Base-by-base conservation (phyloP, 495 filamentous ascomycete genomes). In the Penicillium steckii region DNA sequence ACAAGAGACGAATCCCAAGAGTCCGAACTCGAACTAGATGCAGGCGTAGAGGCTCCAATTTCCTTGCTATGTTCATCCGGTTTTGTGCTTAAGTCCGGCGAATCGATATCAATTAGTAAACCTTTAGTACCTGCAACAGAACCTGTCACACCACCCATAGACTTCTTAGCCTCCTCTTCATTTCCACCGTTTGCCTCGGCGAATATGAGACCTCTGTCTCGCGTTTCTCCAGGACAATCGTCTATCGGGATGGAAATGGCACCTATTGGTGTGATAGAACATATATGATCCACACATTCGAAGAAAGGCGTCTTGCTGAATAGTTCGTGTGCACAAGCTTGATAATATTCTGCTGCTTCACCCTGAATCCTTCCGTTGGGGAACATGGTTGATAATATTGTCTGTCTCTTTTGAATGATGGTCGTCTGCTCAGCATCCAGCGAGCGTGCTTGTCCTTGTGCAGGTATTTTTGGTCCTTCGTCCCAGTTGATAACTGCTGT, bases 281-380 rank as follows among this genome's bases (percentile, higher is more conserved):
- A 81, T 19, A 66, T 54, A 55, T 80, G 78, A 37, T 77, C 73
- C 12, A 67, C 42, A 37, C 78, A 80, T 37, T 77, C 72, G 47
- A 81, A 81, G 50, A 74, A 80, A 0, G 77, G 74, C 6, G 61
- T 70, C 23, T 66, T 62, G 52, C 72, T 78, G 44, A 78, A 74
- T 24, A 77, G 52, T 32, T 81, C 78, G 55, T 80, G 75, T 1
- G 75, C 69, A 57, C 75, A 77, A 5, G 76, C 78, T 49, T 80
- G 74, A 26, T 74, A 81, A 45, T 81, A 81, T 55, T 81, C 78
- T 3, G 78, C 76, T 3, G 76, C 75, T 32, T 66, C 55, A 13
- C 78, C 78, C 13, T 73, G 60, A 2, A 72, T 65, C 22, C 54
- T 52, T 44, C 65, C 29, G 26, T 37, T 61, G 13, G 64, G 52